Evolutionary conservation across 2,329 filamentous ascomycete genomes (phyloP), one percentile per base, ranked within the genome.

Genomic region (Aureobasidium sp.): DNA sequence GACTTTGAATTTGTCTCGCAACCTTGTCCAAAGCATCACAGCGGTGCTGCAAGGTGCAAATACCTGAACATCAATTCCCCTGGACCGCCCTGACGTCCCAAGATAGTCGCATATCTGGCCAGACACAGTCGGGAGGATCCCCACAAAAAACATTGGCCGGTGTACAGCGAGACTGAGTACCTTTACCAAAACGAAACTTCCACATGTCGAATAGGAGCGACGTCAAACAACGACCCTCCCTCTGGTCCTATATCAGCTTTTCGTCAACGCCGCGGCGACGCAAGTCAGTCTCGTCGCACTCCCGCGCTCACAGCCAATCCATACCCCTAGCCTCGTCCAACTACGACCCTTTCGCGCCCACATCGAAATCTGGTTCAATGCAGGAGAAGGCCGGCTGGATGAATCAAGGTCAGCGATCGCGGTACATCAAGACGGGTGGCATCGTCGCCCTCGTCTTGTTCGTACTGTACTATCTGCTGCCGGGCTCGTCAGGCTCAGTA

Each of bases 361-460:
- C 52, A 1, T 29, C 50, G 19, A 54, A 68, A 27, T 66, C 70
- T 64, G 69, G 67, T 71, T 73, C 72, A 67, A 76, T 78, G 74
- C 72, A 74, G 67, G 74, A 75, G 66, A 77, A 77, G 71, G 70
- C 74, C 72, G 73, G 74, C 68, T 77, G 76, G 67, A 86, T 86
- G 84, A 83, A 83, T 68, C 83, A 85, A 76, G 82, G 80, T 66
- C 82, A 85, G 74, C 78, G 82, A 71, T 75, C 82, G 58, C 79
- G 84, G 64, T 85, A 81, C 69, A 69, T 87, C 68, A 87, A 85
- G 77, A 82, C 82, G 58, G 83, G 82, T 44, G 82, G 81, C 66
- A 77, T 87, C 64, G 75, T 86, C 64, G 78, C 79, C 59, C 78
- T 85, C 65, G 72, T 87, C 53, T 70, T 86, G 54, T 73, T 86